Evolutionary conservation across 73 alveolate genomes (phyloP).

Genomic region (Paramecium octaurelia): DNA sequence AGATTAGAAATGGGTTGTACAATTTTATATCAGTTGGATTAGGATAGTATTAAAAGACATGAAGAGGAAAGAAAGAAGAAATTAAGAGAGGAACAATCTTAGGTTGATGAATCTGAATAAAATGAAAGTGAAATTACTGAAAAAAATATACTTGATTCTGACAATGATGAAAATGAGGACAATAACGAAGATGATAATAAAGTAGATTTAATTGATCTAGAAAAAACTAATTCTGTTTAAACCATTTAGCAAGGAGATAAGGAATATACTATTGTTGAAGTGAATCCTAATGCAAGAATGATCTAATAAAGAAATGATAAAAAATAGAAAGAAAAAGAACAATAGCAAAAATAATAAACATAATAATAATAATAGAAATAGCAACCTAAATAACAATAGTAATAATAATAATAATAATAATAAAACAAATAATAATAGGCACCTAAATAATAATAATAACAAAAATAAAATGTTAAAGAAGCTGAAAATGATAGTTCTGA

Average conservation of each 20-base stretch:
- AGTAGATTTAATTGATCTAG: background rate
- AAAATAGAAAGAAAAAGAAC: slow-evolving; percentile 38
- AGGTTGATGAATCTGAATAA: background rate
- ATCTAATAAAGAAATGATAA: slow-evolving; percentile 54
- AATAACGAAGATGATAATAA: slow-evolving; percentile 6
- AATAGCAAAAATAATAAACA: background rate
- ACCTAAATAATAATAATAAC: background rate
- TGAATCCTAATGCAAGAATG: slow-evolving; percentile 43
- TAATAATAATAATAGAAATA: slow-evolving; percentile 16
- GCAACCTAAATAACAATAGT: slow-evolving; percentile 18
- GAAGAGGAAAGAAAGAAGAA: slow-evolving; percentile 73
- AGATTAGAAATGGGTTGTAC: slow-evolving; percentile 87
- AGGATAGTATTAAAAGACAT: slow-evolving; percentile 78
- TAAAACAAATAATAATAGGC: background rate
- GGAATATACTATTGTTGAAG: slow-evolving; percentile 35
- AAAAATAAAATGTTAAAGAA: slow-evolving; percentile 1
- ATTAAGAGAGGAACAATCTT: slow-evolving; percentile 52
- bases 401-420: slow-evolving; percentile 32
- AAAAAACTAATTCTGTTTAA: background rate
- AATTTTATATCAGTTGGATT: slow-evolving; percentile 75
- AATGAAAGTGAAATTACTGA: slow-evolving; percentile 47
- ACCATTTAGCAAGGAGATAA: slow-evolving; percentile 29
- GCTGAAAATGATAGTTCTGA: background rate
- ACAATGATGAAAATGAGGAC: background rate
- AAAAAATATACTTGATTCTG: slow-evolving; percentile 41